Evolutionary conservation across 768 basidiomycete species (phyloP), one percentile per base, ranked within the genome.

Genomic region (Tulasnella sp.): DNA sequence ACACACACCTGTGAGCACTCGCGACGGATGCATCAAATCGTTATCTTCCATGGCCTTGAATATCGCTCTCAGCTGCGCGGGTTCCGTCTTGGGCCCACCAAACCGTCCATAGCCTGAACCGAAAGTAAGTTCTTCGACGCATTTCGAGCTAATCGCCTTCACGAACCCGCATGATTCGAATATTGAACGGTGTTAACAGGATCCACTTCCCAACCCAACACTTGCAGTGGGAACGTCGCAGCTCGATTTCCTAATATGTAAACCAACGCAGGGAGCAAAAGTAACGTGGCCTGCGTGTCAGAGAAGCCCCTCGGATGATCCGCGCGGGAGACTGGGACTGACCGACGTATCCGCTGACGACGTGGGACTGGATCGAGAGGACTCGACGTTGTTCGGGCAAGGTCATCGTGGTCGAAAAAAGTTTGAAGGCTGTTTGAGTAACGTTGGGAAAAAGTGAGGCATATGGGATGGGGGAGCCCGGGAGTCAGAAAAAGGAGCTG

Each of bases 111-210:
- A 98, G 7, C 94, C 95, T 96, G 37, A 36, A n/a, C 37, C 29
- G 14, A 44, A 26, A 4, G 34, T 29, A 69, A 26, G n/a, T 17
- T 36, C 35, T 37, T 16, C 42, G 22, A 39, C n/a, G 4, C 5
- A 11, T 34, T 5, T 34, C 67, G 29, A 36, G 75, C 3, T 26
- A 44, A 36, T 14, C 3, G 8, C 19, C 22, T 9, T 8, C 5
- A 76, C 84, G 71, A 71, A 91, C 94, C 95, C 6, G 94, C 85
- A 79, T 99, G 96, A 76, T 98, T 99, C 8, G 92, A 92, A 79
- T 91, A 98, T 77, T 97, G 91, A 41, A 98, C 95, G 0, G 94
- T 94, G 78, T 95, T 95, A 26, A 96, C 86, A 79, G 93, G 94
- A 83, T 99, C 97, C 62, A 98, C 95, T 76, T 99, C 94, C 80